Percentiles rank a stretch among this genome's conserved stretches.
These are phyloP conservation scores for Ceratorhiza oryzae-sativae DNA, from an alignment of 1,284 basidiomycete genomes.

Conservation along the genomic window DNA sequence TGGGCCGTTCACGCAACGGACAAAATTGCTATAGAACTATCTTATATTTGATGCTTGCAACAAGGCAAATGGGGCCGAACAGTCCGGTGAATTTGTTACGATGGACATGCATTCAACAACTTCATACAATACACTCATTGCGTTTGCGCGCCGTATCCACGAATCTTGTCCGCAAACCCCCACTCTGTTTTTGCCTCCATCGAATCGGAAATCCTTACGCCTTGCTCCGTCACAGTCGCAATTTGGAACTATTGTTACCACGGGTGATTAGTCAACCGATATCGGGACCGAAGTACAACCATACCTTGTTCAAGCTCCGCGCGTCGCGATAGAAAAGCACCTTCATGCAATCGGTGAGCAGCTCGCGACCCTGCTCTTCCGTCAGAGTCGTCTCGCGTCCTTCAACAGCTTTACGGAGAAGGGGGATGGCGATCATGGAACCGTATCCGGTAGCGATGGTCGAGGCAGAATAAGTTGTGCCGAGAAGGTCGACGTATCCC, in stretches of 20 bases:
- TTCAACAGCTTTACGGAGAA: conserved; percentile 90
- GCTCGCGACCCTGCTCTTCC: conserved; percentile 79
- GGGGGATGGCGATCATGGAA: conserved; percentile 91
- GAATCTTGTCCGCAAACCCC: conserved; percentile 90
- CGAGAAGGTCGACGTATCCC: conserved; percentile 95
- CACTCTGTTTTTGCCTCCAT: conserved; percentile 81
- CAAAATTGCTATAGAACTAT: too few relatives aligned
- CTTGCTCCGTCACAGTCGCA: conserved; percentile 82
- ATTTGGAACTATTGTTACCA: conserved; percentile 83
- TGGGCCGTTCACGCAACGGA: too few relatives aligned
- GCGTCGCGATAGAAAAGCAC: conserved; percentile 98
- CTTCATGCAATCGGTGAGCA: conserved; percentile 88
- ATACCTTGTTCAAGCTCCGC: conserved; percentile 92
- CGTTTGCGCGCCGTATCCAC: conserved; percentile 82
- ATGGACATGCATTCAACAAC: too few relatives aligned
- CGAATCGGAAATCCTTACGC: conserved; percentile 83
- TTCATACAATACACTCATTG: conserved; percentile 53
- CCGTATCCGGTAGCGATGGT: conserved; percentile 98
- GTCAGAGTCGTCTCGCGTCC: conserved; percentile 77
- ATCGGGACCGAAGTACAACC: conserved; percentile 45
- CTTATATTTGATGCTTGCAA: too few relatives aligned
- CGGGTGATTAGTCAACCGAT: neutral
- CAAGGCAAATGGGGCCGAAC: too few relatives aligned
- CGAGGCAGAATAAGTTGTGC: conserved; percentile 93
- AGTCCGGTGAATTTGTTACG: too few relatives aligned